These are phyloP conservation scores for Aspergillus pseudoglaucus DNA, from an alignment of 2,329 filamentous ascomycete genomes.

Conservation along the genomic window DNA sequence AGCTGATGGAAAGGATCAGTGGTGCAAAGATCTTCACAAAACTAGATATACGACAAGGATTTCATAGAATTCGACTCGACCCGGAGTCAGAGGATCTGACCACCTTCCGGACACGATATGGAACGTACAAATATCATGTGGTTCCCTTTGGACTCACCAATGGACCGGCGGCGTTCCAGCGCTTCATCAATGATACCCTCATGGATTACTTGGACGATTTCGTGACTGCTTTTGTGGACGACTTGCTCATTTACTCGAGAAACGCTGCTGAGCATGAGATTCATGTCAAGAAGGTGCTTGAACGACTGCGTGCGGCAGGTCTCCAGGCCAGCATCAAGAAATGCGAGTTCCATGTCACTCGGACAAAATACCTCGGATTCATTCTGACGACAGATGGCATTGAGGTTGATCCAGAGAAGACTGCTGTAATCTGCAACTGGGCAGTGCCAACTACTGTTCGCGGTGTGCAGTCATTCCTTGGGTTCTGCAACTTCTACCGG, in stretches of 20 bases:
- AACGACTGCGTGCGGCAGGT: conserved; percentile 9
- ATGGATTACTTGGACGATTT: conserved; percentile 1
- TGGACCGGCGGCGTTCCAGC: conserved; percentile 6
- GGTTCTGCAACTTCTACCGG: conserved; percentile 29
- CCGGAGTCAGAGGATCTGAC: neutral
- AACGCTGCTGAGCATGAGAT: conserved; percentile 1
- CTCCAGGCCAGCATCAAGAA: conserved; percentile 20
- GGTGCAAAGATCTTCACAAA: conserved; percentile 11
- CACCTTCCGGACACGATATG: conserved; percentile 1
- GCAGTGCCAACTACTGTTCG: neutral
- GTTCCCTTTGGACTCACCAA: conserved; percentile 2
- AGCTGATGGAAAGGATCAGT: conserved; percentile 15
- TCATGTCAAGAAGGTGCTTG: conserved; percentile 2
- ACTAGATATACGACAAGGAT: conserved; percentile 14
- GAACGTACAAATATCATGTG: conserved; percentile 1
- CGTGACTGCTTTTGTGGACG: conserved; percentile 2
- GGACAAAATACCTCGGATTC: conserved; percentile 26
- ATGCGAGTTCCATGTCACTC: conserved; percentile 22
- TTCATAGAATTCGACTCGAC: neutral
- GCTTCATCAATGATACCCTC: conserved; percentile 1
- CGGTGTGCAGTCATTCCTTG: conserved; percentile 21
- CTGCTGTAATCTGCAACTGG: conserved; percentile 13
- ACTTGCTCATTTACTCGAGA: conserved; percentile 3
- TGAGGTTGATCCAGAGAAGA: conserved; percentile 19
- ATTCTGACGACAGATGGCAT: conserved; percentile 21